These are phyloP conservation scores for Cordyceps militaris DNA, from an alignment of 2,329 filamentous ascomycete genomes.

Conservation along the genomic window DNA sequence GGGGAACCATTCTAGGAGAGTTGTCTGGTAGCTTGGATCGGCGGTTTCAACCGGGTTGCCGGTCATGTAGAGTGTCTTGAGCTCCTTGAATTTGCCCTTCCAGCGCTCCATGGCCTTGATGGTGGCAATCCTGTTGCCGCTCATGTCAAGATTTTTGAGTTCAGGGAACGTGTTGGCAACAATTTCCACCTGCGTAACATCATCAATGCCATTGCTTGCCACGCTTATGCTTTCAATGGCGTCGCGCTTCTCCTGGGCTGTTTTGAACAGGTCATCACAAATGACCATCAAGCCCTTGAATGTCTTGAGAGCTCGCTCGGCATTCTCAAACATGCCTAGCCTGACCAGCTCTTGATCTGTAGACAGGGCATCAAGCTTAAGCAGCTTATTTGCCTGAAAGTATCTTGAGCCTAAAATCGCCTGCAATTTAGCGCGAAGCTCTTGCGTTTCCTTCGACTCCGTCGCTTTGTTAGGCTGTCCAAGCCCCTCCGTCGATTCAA, in stretches of 20 bases:
- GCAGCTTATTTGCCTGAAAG: conserved; percentile 60
- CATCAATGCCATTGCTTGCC: conserved; percentile 69
- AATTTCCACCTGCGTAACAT: conserved; percentile 64
- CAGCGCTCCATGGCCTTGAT: conserved; percentile 64
- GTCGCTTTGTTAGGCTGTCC: conserved; percentile 31
- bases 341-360: conserved; percentile 63
- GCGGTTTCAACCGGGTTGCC: conserved; percentile 65
- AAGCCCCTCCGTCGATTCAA: conserved; percentile 38
- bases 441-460: conserved; percentile 46
- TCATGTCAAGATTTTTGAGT: conserved; percentile 82
- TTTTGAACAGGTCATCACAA: conserved; percentile 71
- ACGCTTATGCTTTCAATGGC: conserved; percentile 78
- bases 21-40: conserved; percentile 54
- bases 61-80: conserved; percentile 74
- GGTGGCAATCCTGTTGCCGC: conserved; percentile 68
- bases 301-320: conserved; percentile 71
- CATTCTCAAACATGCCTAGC: conserved; percentile 68
- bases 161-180: conserved; percentile 76
- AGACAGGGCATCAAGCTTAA: conserved; percentile 74
- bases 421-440: conserved; percentile 62
- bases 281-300: conserved; percentile 89
- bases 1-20: conserved; percentile 76
- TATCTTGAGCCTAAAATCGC: conserved; percentile 70
- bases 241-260: conserved; percentile 62
- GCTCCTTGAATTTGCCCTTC: conserved; percentile 66